These are phyloP conservation scores for Ambrosia hybrid DNA, from an alignment of 140 eudicot species.

Conservation along the genomic window DNA sequence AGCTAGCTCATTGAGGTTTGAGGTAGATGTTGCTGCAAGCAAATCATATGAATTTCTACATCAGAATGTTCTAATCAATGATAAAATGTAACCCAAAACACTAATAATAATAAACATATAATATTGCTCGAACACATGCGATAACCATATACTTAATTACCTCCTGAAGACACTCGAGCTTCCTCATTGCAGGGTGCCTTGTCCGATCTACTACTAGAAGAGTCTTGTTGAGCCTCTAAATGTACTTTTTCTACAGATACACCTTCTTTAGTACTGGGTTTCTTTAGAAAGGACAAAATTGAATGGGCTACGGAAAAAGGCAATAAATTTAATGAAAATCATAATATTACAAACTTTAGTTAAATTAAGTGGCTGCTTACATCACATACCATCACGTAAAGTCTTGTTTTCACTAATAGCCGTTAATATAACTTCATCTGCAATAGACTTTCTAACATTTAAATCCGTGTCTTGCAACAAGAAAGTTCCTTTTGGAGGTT, in stretches of 20 bases:
- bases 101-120: neutral
- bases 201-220: neutral
- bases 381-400: slow-evolving; percentile 66
- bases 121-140: neutral
- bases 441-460: slow-evolving; percentile 28
- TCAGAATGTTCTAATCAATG: slow-evolving; percentile 1
- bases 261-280: slow-evolving; percentile 36
- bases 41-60: slow-evolving; percentile 20
- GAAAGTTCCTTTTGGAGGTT: slow-evolving; percentile 30
- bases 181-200: neutral
- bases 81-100: neutral
- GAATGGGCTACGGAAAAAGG: slow-evolving; percentile 56
- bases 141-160: slow-evolving; percentile 29
- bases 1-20: slow-evolving; percentile 23
- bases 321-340: neutral
- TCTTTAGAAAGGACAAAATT: slow-evolving; percentile 63
- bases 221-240: slow-evolving; percentile 37
- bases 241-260: slow-evolving; percentile 27
- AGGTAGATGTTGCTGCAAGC: slow-evolving; percentile 40
- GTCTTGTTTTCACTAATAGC: slow-evolving; percentile 41
- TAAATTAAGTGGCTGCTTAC: slow-evolving; percentile 32
- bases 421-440: slow-evolving; percentile 29
- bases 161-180: slow-evolving; percentile 29
- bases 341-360: neutral
- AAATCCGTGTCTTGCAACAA: slow-evolving; percentile 31